A percentile compares a stretch with the other conserved stretches of the same genome.
Conservation (phyloP, 768 basidiomycete genomes). For the Lactarius vividus region DNA sequence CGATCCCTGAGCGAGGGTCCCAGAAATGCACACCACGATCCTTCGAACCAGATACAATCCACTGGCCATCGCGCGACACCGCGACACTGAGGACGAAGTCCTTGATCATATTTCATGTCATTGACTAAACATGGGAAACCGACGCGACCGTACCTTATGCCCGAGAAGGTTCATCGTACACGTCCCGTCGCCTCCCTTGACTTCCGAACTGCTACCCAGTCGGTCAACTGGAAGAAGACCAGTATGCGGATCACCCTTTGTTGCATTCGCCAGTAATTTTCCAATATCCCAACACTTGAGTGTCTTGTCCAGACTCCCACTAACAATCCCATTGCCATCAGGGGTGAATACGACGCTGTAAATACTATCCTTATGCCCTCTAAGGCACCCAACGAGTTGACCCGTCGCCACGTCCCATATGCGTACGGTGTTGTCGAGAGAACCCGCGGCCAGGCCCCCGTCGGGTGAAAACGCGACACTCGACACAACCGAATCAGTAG, state of each 20-base stretch:
- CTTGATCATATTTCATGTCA: constrained; percentile 34
- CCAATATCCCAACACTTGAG: constrained; percentile 60
- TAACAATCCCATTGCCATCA: constrained; percentile 83
- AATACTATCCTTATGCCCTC: constrained; percentile 59
- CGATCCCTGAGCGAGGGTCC: constrained; percentile 72
- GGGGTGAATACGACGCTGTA: constrained; percentile 85
- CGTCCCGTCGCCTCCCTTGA: constrained; percentile 48
- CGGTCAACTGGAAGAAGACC: constrained; percentile 22
- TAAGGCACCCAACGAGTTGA: constrained; percentile 52
- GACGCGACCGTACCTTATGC: constrained; percentile 61
- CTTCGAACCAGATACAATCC: constrained; percentile 95
- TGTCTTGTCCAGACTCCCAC: constrained; percentile 74
- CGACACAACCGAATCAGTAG: constrained; percentile 59
- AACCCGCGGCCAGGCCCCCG: constrained; percentile 57
- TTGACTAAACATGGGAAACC: background rate
- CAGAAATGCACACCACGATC: constrained; percentile 96
- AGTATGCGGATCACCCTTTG: constrained; percentile 33
- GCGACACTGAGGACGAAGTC: constrained; percentile 73
- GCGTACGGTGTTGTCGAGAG: constrained; percentile 61
- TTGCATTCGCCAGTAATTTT: constrained; percentile 35
- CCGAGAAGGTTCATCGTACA: constrained; percentile 86
- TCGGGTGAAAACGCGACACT: constrained; percentile 58
- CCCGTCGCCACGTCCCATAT: constrained; percentile 68
- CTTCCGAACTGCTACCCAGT: constrained; percentile 24
- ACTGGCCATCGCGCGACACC: constrained; percentile 87